phyloP scores from a whole-genome alignment of 306 rosid species.

The Malus fusca region DNA sequence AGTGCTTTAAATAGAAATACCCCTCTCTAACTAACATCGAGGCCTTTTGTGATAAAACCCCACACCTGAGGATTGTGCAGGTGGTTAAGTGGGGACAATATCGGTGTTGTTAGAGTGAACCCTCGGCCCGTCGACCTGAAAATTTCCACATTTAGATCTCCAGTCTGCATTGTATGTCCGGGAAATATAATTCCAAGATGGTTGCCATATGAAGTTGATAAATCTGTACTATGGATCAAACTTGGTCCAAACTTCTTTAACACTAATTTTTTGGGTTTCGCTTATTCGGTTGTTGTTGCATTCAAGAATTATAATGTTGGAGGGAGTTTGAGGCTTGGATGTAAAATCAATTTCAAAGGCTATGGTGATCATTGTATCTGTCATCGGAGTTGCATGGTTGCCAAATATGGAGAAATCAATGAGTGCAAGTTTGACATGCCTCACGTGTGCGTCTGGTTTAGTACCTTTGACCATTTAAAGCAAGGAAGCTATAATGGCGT shows the following conservation, averaged over 20 bases:
- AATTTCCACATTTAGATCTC: no score
- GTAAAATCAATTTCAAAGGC: background rate
- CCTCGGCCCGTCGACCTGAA: no score
- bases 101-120: no score
- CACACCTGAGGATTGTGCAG: no score
- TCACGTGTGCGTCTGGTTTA: slow-evolving; percentile 10
- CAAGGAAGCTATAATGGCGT: no score
- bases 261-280: background rate
- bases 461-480: background rate
- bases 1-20: no score
- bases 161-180: background rate
- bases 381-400: background rate
- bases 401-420: background rate
- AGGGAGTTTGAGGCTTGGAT: background rate
- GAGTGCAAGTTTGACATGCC: background rate
- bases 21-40: no score
- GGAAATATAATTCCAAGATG: slow-evolving; percentile 8
- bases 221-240: background rate
- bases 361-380: background rate
- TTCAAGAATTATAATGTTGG: background rate
- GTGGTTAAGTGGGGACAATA: no score
- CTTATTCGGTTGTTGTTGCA: background rate
- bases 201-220: background rate
- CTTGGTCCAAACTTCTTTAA: background rate
- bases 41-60: no score